Percentiles rank a stretch among this genome's conserved stretches.
Evolutionary conservation across 768 basidiomycete species (phyloP).

Genomic region (Russula emetica): DNA sequence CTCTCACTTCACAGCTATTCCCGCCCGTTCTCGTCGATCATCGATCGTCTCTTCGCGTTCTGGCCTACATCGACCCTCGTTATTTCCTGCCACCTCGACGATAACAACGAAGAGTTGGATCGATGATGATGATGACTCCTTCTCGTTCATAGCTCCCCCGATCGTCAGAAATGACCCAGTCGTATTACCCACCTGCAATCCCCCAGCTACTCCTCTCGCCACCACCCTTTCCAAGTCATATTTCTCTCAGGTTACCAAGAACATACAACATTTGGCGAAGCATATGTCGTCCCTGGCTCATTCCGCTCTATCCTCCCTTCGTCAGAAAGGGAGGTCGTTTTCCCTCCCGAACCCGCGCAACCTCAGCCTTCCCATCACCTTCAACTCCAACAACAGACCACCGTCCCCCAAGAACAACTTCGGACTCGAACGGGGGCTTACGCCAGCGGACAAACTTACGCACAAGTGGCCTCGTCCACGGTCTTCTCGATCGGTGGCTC

Average conservation of each 20-base stretch:
- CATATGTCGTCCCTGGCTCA: not conserved
- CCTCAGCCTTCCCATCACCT: not conserved
- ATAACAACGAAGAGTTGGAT: not conserved
- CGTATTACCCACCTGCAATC: not conserved
- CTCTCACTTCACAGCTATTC: slow-evolving; percentile 14
- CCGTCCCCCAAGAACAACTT: not conserved
- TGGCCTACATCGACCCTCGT: not conserved
- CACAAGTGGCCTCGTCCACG: slow-evolving; percentile 49
- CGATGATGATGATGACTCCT: not conserved
- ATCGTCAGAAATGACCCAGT: not conserved
- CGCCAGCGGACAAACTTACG: slow-evolving; percentile 41
- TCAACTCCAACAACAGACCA: not conserved
- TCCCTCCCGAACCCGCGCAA: not conserved
- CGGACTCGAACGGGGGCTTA: not conserved
- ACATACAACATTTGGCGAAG: not conserved
- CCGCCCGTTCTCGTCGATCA: slow-evolving; percentile 4
- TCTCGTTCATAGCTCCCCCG: not conserved
- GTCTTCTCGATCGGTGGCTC: slow-evolving; percentile 27
- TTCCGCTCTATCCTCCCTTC: not conserved
- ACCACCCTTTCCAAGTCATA: not conserved
- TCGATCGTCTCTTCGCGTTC: slow-evolving; percentile 1
- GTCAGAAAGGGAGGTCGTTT: not conserved
- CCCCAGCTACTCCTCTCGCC: not conserved
- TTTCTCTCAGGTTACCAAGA: not conserved
- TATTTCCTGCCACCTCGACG: not conserved